A percentile compares a stretch with the other conserved stretches of the same genome.
phyloP scores from a whole-genome alignment of 2,329 filamentous ascomycete genomes.

The Aspergillus aculeatus region DNA sequence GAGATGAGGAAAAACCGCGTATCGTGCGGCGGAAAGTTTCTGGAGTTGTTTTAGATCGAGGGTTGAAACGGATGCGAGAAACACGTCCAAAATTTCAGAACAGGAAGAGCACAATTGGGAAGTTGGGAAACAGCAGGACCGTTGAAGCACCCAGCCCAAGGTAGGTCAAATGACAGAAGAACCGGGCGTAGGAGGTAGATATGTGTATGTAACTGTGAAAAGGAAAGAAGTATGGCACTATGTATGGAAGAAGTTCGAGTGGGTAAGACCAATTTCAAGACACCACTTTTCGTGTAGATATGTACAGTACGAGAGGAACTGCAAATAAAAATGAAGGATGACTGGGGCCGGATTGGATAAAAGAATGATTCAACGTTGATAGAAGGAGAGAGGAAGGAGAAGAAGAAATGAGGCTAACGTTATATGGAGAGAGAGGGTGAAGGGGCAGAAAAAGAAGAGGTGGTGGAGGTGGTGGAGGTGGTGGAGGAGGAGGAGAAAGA shows the following conservation, averaged over 20 bases:
- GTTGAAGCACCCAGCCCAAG: conserved; percentile 1
- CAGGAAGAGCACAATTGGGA: not conserved
- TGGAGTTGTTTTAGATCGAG: conserved; percentile 13
- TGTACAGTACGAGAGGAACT: not conserved
- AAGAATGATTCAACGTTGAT: not conserved
- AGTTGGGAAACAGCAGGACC: conserved; percentile 1
- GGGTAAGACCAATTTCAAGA: not conserved
- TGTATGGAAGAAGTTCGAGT: not conserved
- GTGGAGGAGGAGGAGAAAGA: not conserved
- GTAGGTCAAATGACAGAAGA: conserved; percentile 2
- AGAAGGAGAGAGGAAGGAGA: not conserved
- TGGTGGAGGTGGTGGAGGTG: not conserved
- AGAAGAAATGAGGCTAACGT: not conserved
- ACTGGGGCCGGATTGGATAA: not conserved
- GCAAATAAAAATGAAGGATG: not conserved
- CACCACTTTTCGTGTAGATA: not conserved
- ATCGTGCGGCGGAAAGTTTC: conserved; percentile 11
- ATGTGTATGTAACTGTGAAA: not conserved
- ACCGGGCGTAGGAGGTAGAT: not conserved
- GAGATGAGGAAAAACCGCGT: conserved; percentile 4
- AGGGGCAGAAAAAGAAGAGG: conserved; percentile 8
- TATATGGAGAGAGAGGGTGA: conserved; percentile 10
- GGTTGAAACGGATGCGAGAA: conserved; percentile 9
- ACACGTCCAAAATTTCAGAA: not conserved
- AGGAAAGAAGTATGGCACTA: not conserved